These are phyloP conservation scores for Lipomyces lipofer DNA, from an alignment of 805 yeast genomes.

Conservation along the genomic window DNA sequence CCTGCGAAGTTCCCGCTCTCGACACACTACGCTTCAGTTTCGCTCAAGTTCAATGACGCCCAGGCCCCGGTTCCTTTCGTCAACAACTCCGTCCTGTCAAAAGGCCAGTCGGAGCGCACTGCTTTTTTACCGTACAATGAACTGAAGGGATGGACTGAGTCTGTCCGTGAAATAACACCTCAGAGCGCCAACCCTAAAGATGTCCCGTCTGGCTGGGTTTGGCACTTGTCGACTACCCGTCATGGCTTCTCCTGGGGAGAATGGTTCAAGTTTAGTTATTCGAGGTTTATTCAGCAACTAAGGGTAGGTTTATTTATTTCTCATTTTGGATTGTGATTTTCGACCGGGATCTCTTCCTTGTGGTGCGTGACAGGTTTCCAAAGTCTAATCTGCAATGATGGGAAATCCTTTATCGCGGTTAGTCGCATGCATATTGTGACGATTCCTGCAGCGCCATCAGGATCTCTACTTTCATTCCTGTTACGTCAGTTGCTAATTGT, in stretches of 20 bases:
- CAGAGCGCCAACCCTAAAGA: not conserved
- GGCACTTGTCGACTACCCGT: conserved; percentile 48
- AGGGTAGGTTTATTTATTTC: conserved; percentile 9
- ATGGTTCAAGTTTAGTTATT: conserved; percentile 41
- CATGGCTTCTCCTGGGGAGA: conserved; percentile 41
- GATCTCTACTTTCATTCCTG: not conserved
- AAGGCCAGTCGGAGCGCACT: conserved; percentile 36
- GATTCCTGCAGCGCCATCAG: no score
- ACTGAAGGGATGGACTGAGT: conserved; percentile 37
- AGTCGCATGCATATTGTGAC: no score
- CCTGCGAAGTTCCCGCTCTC: conserved; percentile 45
- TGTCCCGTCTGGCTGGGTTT: conserved; percentile 45
- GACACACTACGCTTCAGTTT: conserved; percentile 52
- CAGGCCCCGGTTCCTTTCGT: conserved; percentile 34
- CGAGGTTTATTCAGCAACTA: conserved; percentile 37
- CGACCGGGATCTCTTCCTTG: not conserved
- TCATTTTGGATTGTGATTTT: not conserved
- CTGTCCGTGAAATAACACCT: conserved; percentile 30
- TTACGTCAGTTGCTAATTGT: not conserved
- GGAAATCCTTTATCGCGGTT: no score
- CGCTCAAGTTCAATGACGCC: conserved; percentile 56
- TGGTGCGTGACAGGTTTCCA: no score
- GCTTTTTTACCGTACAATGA: conserved; percentile 42
- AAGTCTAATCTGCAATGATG: no score
- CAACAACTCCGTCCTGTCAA: conserved; percentile 11